Percentiles rank a stretch among this genome's conserved stretches.
These are phyloP conservation scores for Aureobasidium sp. DNA, from an alignment of 2,329 filamentous ascomycete species.

Conservation along the genomic window DNA sequence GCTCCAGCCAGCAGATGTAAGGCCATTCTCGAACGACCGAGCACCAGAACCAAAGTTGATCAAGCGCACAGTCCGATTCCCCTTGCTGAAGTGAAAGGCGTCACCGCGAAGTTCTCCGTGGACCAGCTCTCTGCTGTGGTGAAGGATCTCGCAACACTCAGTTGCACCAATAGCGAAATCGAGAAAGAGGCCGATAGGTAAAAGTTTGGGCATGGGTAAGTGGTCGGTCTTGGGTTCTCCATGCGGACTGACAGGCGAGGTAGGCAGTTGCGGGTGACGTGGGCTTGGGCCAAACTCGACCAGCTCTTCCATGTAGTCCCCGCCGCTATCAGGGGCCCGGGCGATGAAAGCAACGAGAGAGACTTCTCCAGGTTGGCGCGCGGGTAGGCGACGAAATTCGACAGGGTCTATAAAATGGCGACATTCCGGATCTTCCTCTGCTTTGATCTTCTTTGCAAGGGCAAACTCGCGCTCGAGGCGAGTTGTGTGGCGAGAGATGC, in stretches of 20 bases:
- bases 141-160: slow-evolving; percentile 81
- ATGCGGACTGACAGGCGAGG: slow-evolving; percentile 9
- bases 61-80: slow-evolving; percentile 66
- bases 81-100: slow-evolving; percentile 76
- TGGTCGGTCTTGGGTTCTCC: neutral
- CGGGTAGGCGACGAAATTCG: slow-evolving; percentile 66
- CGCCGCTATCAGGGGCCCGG: slow-evolving; percentile 58
- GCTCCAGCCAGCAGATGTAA: slow-evolving; percentile 80
- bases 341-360: slow-evolving; percentile 76
- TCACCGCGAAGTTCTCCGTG: slow-evolving; percentile 89
- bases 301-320: slow-evolving; percentile 62
- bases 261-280: slow-evolving; percentile 27
- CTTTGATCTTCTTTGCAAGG: slow-evolving; percentile 54
- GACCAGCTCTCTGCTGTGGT: slow-evolving; percentile 77
- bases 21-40: slow-evolving; percentile 81
- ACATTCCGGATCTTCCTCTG: slow-evolving; percentile 44
- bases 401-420: slow-evolving; percentile 74
- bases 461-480: slow-evolving; percentile 84
- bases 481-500: slow-evolving; percentile 73
- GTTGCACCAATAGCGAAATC: slow-evolving; percentile 87
- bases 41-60: slow-evolving; percentile 81
- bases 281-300: slow-evolving; percentile 66
- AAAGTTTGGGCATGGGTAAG: neutral
- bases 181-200: slow-evolving; percentile 66
- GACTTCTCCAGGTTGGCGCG: slow-evolving; percentile 60